Conservation (phyloP, 148 eudicot species). For the Amaranthus palmeri region DNA sequence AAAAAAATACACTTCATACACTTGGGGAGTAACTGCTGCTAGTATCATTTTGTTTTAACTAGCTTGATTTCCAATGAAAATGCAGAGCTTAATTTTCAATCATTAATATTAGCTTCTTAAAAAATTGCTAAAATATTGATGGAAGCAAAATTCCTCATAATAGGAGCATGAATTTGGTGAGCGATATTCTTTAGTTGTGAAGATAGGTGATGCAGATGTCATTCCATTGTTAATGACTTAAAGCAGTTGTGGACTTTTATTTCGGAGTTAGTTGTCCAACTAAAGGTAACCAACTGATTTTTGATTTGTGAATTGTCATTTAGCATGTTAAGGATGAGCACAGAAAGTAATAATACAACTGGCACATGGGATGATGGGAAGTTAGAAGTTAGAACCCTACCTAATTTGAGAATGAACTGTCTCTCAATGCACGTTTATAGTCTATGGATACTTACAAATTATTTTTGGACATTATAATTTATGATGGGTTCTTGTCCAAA, state of each 20-base stretch:
- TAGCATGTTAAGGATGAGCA: background rate
- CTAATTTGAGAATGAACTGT: background rate
- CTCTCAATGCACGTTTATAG: background rate
- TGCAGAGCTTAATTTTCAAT: too few relatives aligned
- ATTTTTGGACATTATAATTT: background rate
- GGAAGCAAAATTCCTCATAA: too few relatives aligned
- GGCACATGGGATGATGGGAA: background rate
- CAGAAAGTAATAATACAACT: background rate
- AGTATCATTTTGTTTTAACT: too few relatives aligned
- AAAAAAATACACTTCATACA: too few relatives aligned
- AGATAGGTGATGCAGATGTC: constrained; percentile 1
- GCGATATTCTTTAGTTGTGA: background rate
- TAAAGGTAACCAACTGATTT: background rate
- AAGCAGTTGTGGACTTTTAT: background rate
- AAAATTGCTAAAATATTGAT: background rate
- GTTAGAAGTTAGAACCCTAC: background rate
- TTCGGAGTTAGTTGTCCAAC: too few relatives aligned
- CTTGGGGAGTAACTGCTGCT: too few relatives aligned
- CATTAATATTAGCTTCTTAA: background rate
- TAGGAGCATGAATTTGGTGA: background rate
- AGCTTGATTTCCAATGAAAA: too few relatives aligned
- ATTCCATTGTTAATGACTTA: background rate
- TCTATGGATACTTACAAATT: background rate
- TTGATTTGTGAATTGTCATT: background rate
- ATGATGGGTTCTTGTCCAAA: background rate